Conservation (phyloP, 306 rosid genomes). For the Rubus idaeus region DNA sequence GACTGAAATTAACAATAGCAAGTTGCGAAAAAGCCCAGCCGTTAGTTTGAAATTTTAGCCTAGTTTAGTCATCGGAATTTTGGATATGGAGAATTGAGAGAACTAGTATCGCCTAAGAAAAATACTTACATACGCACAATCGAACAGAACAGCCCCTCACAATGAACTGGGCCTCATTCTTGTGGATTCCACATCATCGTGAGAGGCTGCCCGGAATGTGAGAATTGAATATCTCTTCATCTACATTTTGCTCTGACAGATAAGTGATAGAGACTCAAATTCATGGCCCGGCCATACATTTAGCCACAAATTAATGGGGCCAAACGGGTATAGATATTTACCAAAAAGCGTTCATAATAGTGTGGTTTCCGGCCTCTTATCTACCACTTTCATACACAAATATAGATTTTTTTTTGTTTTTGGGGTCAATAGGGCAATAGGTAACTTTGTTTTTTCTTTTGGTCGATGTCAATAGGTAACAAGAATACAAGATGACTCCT, state of each 20-base stretch:
- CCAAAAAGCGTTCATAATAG: too few species aligned
- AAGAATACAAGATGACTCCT: too few species aligned
- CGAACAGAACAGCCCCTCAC: neutral
- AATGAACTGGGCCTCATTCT: neutral
- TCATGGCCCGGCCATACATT: neutral
- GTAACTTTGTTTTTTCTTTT: too few species aligned
- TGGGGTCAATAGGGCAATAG: too few species aligned
- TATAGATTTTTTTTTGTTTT: too few species aligned
- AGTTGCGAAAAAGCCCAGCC: neutral
- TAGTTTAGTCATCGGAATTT: neutral
- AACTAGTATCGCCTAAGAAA: too few species aligned
- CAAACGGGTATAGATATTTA: too few species aligned
- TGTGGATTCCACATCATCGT: neutral
- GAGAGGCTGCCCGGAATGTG: neutral
- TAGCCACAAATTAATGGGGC: neutral
- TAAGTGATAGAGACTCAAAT: neutral
- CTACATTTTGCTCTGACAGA: neutral
- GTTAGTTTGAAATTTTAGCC: neutral
- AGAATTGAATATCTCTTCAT: neutral
- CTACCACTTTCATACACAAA: neutral
- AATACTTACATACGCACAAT: too few species aligned
- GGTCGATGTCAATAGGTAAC: too few species aligned
- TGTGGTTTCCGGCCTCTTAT: neutral
- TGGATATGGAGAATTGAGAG: neutral
- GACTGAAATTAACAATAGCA: neutral